A percentile compares a stretch with the other conserved stretches of the same genome.
These are phyloP conservation scores for Speleostelium caveatum DNA, from an alignment of 78 protist species.

Conservation along the genomic window DNA sequence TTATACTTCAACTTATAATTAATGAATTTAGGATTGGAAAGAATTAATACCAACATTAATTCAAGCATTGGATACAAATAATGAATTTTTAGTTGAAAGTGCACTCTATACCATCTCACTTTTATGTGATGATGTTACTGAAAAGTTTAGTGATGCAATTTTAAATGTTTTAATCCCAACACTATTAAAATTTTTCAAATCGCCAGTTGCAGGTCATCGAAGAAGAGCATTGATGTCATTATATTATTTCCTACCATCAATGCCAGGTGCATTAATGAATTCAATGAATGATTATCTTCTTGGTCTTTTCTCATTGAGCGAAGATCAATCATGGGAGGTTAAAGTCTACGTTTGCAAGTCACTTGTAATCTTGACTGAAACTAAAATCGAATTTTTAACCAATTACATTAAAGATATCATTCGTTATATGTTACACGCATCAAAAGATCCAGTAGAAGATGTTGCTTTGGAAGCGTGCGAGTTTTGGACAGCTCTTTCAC, in stretches of 20 bases:
- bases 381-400: constrained; percentile 42
- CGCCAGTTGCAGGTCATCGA: constrained; percentile 10
- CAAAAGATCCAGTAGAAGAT: constrained; percentile 73
- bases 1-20: not conserved
- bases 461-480: constrained; percentile 91
- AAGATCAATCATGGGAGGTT: constrained; percentile 36
- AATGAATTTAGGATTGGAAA: constrained; percentile 46
- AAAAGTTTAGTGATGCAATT: constrained; percentile 48
- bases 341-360: constrained; percentile 78
- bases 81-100: constrained; percentile 45
- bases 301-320: constrained; percentile 69
- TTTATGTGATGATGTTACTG: constrained; percentile 73
- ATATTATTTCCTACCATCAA: constrained; percentile 19
- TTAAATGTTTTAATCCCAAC: constrained; percentile 64
- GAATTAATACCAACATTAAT: constrained; percentile 37
- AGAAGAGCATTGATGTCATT: constrained; percentile 54
- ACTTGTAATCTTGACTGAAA: constrained; percentile 65
- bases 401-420: constrained; percentile 71
- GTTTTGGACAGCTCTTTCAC: constrained; percentile 88
- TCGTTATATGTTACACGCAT: constrained; percentile 69
- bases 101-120: constrained; percentile 55
- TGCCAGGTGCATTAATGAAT: constrained; percentile 72
- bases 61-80: constrained; percentile 42
- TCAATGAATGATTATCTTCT: constrained; percentile 51
- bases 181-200: constrained; percentile 41